Base-by-base conservation (phyloP, 768 basidiomycete species). In the Lentinula lateritia region DNA sequence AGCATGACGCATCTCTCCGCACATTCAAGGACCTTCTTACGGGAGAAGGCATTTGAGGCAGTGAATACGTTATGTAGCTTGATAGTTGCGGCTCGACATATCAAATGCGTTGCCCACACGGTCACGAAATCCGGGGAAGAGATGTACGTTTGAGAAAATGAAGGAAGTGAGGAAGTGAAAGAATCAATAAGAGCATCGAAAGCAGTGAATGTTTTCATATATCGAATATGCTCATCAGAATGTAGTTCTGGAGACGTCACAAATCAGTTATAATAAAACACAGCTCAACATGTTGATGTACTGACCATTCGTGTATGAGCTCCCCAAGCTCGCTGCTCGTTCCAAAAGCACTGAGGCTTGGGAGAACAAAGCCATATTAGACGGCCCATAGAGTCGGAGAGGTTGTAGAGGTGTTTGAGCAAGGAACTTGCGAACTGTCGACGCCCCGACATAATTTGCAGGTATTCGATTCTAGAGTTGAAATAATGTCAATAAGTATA, bases 131-230 rank as follows among this genome's bases (percentile, higher is more conserved):
- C 35, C 5, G 57, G 36, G 45, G 53, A 50, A n/a, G 61, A 16
- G 63, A 56, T 1, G 64, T 36, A 45, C 13, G 55, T 58, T 58
- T 53, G 52, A 39, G 62, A 61, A 6, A 64, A 50, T 10, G 58
- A 57, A 35, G 58, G 52, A 15, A 64, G 64, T 5, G 41, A 54
- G 28, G 50, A 16, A 34, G 45, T 50, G 39, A 71, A 65, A 3
- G 62, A 65, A 3, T 65, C 66, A 5, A 74, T 69, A n/a, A 72
- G 65, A 13, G 61, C 28, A 38, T 74, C 71, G 39, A 75, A 48
- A 13, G 63, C 60, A 13, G 58, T 54, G 5, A 76, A 72, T 6
- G 66, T 64, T 23, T 60, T 36, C 36, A 58, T 59, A 46, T 71
- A 75, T 13, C 60, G 56, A 18, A 59, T 28, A 15, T 68, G 66